These are phyloP conservation scores for Heliosperma pusillum DNA, from an alignment of 148 eudicot species.

Conservation along the genomic window DNA sequence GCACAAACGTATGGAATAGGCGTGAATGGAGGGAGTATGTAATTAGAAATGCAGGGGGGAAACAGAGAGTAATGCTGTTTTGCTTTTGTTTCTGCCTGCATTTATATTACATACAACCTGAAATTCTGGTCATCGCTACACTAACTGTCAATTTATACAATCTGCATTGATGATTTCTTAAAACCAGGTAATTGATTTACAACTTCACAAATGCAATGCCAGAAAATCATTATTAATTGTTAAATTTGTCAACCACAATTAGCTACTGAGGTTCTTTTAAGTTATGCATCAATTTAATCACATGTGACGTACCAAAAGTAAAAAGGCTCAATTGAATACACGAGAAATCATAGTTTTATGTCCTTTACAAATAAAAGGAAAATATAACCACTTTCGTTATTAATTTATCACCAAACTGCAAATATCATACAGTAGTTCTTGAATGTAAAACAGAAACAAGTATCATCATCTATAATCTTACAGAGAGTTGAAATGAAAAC, in stretches of 20 bases:
- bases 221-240: constrained; percentile 9
- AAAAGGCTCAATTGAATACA: constrained; percentile 13
- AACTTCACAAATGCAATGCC: neutral
- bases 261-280: constrained; percentile 1
- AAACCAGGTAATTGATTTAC: neutral
- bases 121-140: neutral
- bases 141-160: neutral
- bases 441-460: neutral
- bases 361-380: constrained; percentile 22
- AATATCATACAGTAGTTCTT: neutral
- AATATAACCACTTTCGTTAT: constrained; percentile 9
- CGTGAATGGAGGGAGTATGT: no score
- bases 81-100: neutral
- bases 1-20: no score
- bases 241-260: neutral
- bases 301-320: constrained; percentile 21
- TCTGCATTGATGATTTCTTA: neutral
- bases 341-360: constrained; percentile 14
- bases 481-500: constrained; percentile 10
- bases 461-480: neutral
- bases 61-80: neutral
- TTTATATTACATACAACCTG: neutral
- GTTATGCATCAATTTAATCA: constrained; percentile 7
- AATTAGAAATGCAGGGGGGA: neutral
- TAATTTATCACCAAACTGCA: neutral